Evolutionary conservation across 2,329 filamentous ascomycete genomes (phyloP).

Genomic region (Allantophomopsis lycopodina): DNA sequence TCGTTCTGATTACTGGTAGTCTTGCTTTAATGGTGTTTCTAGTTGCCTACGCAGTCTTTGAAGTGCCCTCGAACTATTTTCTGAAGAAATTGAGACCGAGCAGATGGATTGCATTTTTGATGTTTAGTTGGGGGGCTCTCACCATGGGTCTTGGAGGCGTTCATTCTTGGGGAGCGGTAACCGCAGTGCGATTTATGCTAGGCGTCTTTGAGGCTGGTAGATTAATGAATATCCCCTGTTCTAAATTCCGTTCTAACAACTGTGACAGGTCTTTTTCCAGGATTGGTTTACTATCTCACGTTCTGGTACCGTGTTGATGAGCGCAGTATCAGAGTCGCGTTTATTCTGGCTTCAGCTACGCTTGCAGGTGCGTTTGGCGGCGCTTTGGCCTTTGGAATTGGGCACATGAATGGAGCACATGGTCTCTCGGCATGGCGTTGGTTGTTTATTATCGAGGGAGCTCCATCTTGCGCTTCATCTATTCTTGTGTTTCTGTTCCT

Average conservation of each 20-base stretch:
- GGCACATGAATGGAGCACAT: slow-evolving; percentile 13
- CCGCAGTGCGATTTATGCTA: slow-evolving; percentile 30
- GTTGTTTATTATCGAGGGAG: slow-evolving; percentile 17
- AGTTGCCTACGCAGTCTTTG: slow-evolving; percentile 32
- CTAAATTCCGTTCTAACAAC: neutral
- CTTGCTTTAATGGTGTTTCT: slow-evolving; percentile 32
- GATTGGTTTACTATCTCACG: slow-evolving; percentile 17
- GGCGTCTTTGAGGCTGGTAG: slow-evolving; percentile 32
- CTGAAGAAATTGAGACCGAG: slow-evolving; percentile 31
- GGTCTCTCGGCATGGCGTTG: slow-evolving; percentile 16
- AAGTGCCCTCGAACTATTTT: slow-evolving; percentile 33
- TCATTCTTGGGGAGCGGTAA: slow-evolving; percentile 25
- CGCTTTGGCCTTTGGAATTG: slow-evolving; percentile 16
- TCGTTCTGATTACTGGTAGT: slow-evolving; percentile 6
- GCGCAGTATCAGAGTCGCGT: slow-evolving; percentile 15
- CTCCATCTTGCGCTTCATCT: slow-evolving; percentile 30
- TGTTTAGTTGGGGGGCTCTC: slow-evolving; percentile 31
- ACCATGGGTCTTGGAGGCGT: slow-evolving; percentile 32
- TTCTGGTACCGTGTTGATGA: slow-evolving; percentile 18
- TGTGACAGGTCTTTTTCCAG: slow-evolving; percentile 22
- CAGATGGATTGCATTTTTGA: slow-evolving; percentile 33
- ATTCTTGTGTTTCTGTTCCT: slow-evolving; percentile 28
- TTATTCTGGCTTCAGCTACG: slow-evolving; percentile 16
- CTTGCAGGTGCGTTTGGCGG: slow-evolving; percentile 17
- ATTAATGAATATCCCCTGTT: slow-evolving; percentile 3